Evolutionary conservation across 2,329 filamentous ascomycete genomes (phyloP), one percentile per base, ranked within the genome.

Genomic region (Neopestalotiopsis rosae): DNA sequence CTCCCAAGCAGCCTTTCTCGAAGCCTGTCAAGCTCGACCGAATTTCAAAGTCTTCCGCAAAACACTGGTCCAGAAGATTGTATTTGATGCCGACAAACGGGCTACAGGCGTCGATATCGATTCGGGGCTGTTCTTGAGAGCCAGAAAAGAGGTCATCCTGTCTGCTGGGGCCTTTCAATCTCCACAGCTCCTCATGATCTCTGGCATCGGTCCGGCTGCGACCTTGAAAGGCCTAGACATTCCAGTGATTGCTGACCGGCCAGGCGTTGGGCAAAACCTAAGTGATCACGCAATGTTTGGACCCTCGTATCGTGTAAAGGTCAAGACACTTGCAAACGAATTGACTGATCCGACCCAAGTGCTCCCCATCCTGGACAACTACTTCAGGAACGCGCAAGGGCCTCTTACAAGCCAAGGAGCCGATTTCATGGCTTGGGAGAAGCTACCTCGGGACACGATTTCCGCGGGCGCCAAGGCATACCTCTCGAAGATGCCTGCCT

Each of bases 181-280:
- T 1, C 81, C 81, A 5, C 75, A 81, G 45, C 75, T 83, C 24
- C 74, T 83, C 1, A 77, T 82, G 72, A 71, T 67, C 30, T 80
- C 78, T 2, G 81, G 80, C 3, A 75, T 83, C 67, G 81, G 81
- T 12, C 73, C 77, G 10, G 70, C 69, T 14, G 69, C 69, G 1
- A 74, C 75, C 49, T 74, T 81, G 17, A 61, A 69, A 12, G 58
- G 66, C n/a, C 71, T 84, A 73, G 74, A 78, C 38, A 89, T 90
- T 70, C 77, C 82, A 1, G 81, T 88, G 7, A 71, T 89, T 58
- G 77, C 80, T 1, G 82, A 90, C 72, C 80, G 87, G 1, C 87
- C 86, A 0, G 88, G 87, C 62, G 88, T 91, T 10, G 89, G 89
- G 14, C 83, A 81, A 30, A 89, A 89, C 76, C 79, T 91, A 5